These are phyloP conservation scores for Sanchytrium tribonematis DNA, from an alignment of 371 early-diverging fungal genomes.

Conservation along the genomic window DNA sequence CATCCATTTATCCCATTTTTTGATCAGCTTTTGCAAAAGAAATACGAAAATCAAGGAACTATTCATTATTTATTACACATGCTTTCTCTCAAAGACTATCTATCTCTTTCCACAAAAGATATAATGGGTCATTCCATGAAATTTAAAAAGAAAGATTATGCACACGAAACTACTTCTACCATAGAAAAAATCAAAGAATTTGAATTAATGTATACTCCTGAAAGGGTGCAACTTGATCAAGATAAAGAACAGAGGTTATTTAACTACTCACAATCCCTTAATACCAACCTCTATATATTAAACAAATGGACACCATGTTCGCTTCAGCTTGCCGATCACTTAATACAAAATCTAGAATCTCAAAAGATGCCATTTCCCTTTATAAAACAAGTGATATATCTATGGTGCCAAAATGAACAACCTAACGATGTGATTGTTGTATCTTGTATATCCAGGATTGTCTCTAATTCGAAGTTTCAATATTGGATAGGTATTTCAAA, in stretches of 20 bases:
- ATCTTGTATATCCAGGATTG: not conserved
- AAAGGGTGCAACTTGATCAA: not conserved
- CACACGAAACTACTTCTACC: not conserved
- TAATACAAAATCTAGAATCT: not conserved
- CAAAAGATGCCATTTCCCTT: not conserved
- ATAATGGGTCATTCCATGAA: not conserved
- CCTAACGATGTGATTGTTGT: not conserved
- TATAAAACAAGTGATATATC: not conserved
- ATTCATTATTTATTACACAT: not conserved
- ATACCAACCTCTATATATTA: not conserved
- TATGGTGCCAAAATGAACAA: conserved; percentile 1
- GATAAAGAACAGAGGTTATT: not conserved
- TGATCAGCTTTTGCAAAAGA: not conserved
- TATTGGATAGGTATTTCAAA: not conserved
- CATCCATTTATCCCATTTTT: not conserved
- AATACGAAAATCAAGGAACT: not conserved
- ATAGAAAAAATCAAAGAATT: not conserved
- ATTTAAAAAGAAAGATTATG: not conserved
- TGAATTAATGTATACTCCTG: not conserved
- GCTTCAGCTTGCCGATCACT: not conserved
- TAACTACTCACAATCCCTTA: not conserved
- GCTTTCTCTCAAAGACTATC: not conserved
- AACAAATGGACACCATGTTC: not conserved
- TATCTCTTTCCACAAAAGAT: not conserved
- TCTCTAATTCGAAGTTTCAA: not conserved